Base-by-base conservation (phyloP, 129 eudicot genomes). In the Rutidosis leptorrhynchoides region DNA sequence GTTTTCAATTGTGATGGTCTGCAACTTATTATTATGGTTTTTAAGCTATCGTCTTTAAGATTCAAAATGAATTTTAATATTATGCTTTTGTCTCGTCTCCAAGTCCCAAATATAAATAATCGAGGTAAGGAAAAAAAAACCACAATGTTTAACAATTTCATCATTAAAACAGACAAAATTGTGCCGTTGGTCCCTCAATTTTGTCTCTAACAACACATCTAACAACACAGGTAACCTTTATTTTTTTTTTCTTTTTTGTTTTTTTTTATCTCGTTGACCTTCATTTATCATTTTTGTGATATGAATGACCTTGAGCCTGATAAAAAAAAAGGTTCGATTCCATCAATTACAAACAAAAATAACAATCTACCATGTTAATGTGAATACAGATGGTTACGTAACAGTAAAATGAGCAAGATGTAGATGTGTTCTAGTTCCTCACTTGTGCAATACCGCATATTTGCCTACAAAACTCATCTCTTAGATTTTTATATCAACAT, bases 391-490 rank as follows among this genome's bases (percentile, higher is more conserved):
- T 7, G 26, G 49, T 60, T 30, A 42, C n/a, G 16, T 23, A 43
- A 45, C 53, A 63, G 23, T 32, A 56, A 33, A 64, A 43, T 48
- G 30, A 35, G 14, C 10, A 42, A n/a, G n/a, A n/a, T n/a, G 7
- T 24, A 5, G 53, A 65, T 68, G 35, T 68, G 58, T 75, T 69
- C 71, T 62, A 28, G 27, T 28, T 62, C 57, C 49, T 91, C 89
- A 91, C 79, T 88, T 92, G 79, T 92, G 98, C 78, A 92, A 53
- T 93, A 46, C 98, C 98, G 17, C 98, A 66, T 93, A 93, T 73
- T 93, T 93, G 14, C 96, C 98, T 93, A 79, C 20, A 45, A 67
- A 48, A 45, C 62, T 10, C 8, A 57, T 3, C 32, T 57, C 62
- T 24, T 24, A 57, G 27, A n/a, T n/a, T 14, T 43, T 23, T 65